Evolutionary conservation across 2,329 filamentous ascomycete genomes (phyloP).

Genomic region (Talaromyces amestolkiae): DNA sequence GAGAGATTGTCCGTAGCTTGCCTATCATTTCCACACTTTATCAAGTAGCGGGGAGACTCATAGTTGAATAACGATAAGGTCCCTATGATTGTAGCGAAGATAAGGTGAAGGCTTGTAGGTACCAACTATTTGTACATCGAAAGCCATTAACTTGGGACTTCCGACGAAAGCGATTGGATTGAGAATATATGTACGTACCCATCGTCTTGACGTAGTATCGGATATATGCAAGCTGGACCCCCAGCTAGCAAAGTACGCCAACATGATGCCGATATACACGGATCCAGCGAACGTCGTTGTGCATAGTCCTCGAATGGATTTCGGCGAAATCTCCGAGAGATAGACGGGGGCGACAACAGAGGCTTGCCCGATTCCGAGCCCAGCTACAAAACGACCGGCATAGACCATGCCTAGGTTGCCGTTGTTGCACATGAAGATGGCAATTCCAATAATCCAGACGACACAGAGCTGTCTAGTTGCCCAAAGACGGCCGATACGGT

Average conservation of each 20-base stretch:
- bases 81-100: slow-evolving; percentile 68
- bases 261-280: slow-evolving; percentile 71
- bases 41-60: slow-evolving; percentile 66
- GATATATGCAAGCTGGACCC: slow-evolving; percentile 56
- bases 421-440: slow-evolving; percentile 57
- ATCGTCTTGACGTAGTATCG: neutral
- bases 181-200: neutral
- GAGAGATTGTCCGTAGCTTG: slow-evolving; percentile 21
- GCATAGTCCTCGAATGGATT: slow-evolving; percentile 60
- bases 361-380: slow-evolving; percentile 66
- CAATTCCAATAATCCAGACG: slow-evolving; percentile 59
- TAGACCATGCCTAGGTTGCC: slow-evolving; percentile 59
- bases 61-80: slow-evolving; percentile 62
- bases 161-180: neutral
- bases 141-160: neutral
- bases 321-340: neutral
- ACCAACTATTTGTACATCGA: neutral
- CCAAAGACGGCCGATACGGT: slow-evolving; percentile 61
- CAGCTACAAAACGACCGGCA: slow-evolving; percentile 64
- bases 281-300: slow-evolving; percentile 64
- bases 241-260: slow-evolving; percentile 70
- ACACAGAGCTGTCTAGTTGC: slow-evolving; percentile 58
- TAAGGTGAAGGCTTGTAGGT: slow-evolving; percentile 30
- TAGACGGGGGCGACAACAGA: slow-evolving; percentile 58
- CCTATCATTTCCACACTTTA: slow-evolving; percentile 60